Evolutionary conservation across 2,329 filamentous ascomycete genomes (phyloP).

Genomic region (Thelonectria discophora): DNA sequence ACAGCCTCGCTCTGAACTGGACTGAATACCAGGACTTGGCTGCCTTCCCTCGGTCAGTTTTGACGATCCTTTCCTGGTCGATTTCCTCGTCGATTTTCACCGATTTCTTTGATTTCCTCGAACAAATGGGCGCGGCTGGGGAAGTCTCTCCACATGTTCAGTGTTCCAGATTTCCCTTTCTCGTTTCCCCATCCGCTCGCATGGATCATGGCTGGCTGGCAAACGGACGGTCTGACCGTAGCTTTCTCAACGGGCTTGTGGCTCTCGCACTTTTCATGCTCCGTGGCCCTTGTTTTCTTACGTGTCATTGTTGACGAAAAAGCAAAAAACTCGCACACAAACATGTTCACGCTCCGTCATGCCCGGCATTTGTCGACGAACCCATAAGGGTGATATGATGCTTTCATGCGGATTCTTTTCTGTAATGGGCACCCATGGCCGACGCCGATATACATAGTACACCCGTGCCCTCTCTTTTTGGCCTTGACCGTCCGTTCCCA

Average conservation of each 20-base stretch:
- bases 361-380: not conserved
- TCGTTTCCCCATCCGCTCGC: slow-evolving; percentile 29
- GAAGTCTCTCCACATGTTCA: slow-evolving; percentile 30
- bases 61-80: not conserved
- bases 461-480: slow-evolving; percentile 23
- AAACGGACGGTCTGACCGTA: slow-evolving; percentile 7
- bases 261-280: slow-evolving; percentile 16
- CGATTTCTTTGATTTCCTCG: slow-evolving; percentile 1
- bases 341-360: not conserved
- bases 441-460: slow-evolving; percentile 36
- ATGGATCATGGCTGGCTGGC: slow-evolving; percentile 17
- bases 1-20: slow-evolving; percentile 21
- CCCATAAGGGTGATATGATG: not conserved
- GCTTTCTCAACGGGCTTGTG: slow-evolving; percentile 19
- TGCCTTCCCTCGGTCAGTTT: not conserved
- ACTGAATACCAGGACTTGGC: not conserved
- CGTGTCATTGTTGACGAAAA: no score
- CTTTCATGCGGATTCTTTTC: slow-evolving; percentile 10
- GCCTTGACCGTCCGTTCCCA: slow-evolving; percentile 24
- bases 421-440: slow-evolving; percentile 11
- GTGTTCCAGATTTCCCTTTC: slow-evolving; percentile 29
- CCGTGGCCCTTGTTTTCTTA: not conserved
- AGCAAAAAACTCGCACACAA: not conserved
- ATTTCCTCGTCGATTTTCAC: not conserved
- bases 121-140: slow-evolving; percentile 7